phyloP scores from a whole-genome alignment of 129 eudicot species.

The Flaveria bidentis region DNA sequence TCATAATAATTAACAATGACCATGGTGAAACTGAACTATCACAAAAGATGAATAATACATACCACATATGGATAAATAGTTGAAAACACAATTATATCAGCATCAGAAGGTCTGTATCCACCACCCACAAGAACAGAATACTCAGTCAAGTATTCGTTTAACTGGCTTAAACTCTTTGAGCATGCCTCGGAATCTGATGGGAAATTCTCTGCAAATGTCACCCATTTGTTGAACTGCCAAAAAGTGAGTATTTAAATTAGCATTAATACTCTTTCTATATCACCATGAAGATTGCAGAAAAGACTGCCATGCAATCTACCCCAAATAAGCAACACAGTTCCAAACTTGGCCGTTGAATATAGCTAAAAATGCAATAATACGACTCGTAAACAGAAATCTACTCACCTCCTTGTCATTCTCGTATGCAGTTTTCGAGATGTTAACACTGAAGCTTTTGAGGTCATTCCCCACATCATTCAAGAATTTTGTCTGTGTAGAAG shows the following conservation, averaged over 20 bases:
- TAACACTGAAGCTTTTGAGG: conserved; percentile 55
- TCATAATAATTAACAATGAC: conserved; percentile 3
- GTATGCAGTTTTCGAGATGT: conserved; percentile 40
- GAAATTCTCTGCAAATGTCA: conserved; percentile 56
- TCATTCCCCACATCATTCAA: conserved; percentile 44
- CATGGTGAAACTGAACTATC: background rate
- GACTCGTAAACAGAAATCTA: conserved; percentile 2
- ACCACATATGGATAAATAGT: conserved; percentile 75
- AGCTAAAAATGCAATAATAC: conserved; percentile 13
- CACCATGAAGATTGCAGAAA: background rate
- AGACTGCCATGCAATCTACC: background rate
- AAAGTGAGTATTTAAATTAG: background rate
- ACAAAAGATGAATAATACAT: conserved; percentile 28
- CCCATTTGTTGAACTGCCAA: conserved; percentile 72
- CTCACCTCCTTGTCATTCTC: conserved; percentile 53
- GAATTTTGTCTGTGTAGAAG: conserved; percentile 45
- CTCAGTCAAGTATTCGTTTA: conserved; percentile 58
- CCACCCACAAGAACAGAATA: conserved; percentile 69
- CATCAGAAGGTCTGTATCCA: conserved; percentile 58
- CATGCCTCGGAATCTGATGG: conserved; percentile 49
- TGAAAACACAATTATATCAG: conserved; percentile 66
- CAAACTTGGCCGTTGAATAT: background rate
- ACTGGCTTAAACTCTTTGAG: conserved; percentile 43
- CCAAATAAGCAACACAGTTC: conserved; percentile 2
- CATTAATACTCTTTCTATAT: conserved; percentile 13